These are phyloP conservation scores for Lentinula boryana DNA, from an alignment of 768 basidiomycete genomes.

Conservation along the genomic window DNA sequence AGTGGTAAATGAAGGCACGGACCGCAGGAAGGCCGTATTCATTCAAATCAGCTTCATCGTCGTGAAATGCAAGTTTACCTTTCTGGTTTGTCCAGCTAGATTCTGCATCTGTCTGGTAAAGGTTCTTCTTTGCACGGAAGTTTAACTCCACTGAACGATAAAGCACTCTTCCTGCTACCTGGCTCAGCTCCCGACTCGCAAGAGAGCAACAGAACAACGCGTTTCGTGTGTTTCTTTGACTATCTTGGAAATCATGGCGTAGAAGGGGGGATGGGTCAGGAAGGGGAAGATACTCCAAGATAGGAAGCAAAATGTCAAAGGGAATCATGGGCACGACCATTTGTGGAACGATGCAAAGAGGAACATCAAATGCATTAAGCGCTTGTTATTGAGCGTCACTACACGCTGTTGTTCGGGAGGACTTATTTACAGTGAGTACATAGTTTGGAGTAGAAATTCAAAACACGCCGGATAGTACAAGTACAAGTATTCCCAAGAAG, in stretches of 20 bases:
- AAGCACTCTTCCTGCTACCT: conserved; percentile 36
- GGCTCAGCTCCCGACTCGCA: conserved; percentile 40
- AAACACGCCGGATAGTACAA: too few relatives aligned
- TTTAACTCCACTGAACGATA: conserved; percentile 39
- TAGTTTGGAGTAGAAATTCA: too few relatives aligned
- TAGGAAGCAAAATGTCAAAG: conserved; percentile 28
- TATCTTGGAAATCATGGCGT: not conserved
- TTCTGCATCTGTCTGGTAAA: conserved; percentile 22
- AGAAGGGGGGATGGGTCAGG: not conserved
- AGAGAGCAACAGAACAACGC: conserved; percentile 35
- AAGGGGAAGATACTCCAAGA: conserved; percentile 23
- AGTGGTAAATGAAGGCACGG: not conserved
- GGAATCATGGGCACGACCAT: conserved; percentile 8
- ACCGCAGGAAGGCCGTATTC: not conserved
- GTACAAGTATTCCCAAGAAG: too few relatives aligned
- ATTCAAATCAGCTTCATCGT: not conserved
- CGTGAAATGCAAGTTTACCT: conserved; percentile 19
- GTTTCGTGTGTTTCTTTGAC: conserved; percentile 21
- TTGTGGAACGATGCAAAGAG: not conserved
- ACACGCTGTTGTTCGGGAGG: too few relatives aligned
- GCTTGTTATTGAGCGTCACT: too few relatives aligned
- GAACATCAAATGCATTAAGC: too few relatives aligned
- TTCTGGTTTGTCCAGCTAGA: conserved; percentile 27
- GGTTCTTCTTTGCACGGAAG: conserved; percentile 16
- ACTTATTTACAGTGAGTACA: too few relatives aligned